phyloP scores from a whole-genome alignment of 257 asterid genomes.

The Plantago ovata region DNA sequence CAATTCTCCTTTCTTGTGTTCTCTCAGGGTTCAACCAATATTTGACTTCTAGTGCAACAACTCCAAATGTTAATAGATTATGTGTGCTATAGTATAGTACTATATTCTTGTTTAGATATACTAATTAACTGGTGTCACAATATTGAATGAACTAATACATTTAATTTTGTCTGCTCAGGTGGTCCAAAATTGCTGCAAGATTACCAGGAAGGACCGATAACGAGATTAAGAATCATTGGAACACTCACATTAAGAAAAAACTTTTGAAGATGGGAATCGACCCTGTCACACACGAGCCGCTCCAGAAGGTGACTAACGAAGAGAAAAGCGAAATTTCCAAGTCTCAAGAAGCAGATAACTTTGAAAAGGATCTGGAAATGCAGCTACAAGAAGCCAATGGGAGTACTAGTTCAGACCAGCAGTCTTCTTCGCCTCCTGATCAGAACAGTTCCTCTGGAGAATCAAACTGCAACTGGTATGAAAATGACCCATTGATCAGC shows the following conservation, averaged over 20 bases:
- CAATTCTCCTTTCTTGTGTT: too few species aligned
- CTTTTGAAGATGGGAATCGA: conserved; percentile 87
- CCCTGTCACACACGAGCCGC: conserved; percentile 80
- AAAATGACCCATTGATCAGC: conserved; percentile 52
- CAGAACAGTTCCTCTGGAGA: conserved; percentile 53
- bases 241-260: conserved; percentile 90
- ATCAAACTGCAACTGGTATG: conserved; percentile 30
- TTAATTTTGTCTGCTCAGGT: conserved; percentile 28
- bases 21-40: too few species aligned
- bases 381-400: conserved; percentile 16
- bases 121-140: too few species aligned
- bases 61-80: too few species aligned
- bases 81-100: too few species aligned
- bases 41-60: too few species aligned
- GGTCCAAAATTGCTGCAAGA: conserved; percentile 93
- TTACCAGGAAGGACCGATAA: conserved; percentile 92
- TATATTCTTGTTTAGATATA: too few species aligned
- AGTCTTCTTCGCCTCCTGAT: conserved; percentile 42
- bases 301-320: conserved; percentile 29
- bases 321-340: conserved; percentile 22
- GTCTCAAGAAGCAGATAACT: conserved; percentile 10
- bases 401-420: conserved; percentile 20
- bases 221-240: conserved; percentile 96
- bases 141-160: background rate
- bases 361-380: conserved; percentile 14